Evolutionary conservation across 208 protist genomes (phyloP).

Genomic region (Trypanosoma melophagium): DNA sequence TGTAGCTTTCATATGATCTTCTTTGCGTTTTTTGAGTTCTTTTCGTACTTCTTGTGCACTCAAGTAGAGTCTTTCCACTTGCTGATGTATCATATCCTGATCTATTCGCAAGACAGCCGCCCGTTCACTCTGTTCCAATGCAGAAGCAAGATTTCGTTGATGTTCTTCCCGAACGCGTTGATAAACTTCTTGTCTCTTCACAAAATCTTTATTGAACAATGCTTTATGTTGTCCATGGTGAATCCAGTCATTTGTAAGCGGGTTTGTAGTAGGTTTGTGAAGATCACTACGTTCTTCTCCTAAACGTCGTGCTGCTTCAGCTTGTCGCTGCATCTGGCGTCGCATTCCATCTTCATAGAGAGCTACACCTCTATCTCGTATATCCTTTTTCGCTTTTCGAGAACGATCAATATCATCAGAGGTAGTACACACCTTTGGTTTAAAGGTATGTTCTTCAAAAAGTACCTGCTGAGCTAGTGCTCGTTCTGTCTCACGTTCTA

Average conservation of each 20-base stretch:
- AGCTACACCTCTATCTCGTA: conserved; percentile 33
- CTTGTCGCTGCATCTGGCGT: conserved; percentile 19
- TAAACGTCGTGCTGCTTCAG: conserved; percentile 10
- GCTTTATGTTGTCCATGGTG: conserved; percentile 57
- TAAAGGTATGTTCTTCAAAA: conserved; percentile 41
- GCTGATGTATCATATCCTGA: conserved; percentile 31
- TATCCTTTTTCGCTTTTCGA: conserved; percentile 4
- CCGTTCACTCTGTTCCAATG: conserved; percentile 20
- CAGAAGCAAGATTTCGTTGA: conserved; percentile 21
- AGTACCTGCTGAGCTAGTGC: conserved; percentile 27
- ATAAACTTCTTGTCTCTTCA: conserved; percentile 70
- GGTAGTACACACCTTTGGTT: conserved; percentile 59
- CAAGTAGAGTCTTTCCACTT: conserved; percentile 66
- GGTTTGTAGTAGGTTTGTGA: conserved; percentile 57
- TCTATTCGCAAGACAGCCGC: conserved; percentile 17
- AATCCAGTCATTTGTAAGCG: conserved; percentile 67
- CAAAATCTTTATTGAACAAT: conserved; percentile 73
- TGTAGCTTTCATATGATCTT: conserved; percentile 18
- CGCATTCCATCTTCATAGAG: conserved; percentile 47
- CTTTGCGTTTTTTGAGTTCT: conserved; percentile 35
- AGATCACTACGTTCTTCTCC: not conserved
- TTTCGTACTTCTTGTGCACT: conserved; percentile 26
- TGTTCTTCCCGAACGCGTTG: conserved; percentile 58
- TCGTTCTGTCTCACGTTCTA: conserved; percentile 38
- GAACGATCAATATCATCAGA: conserved; percentile 56